Conservation (phyloP, 441 rosid species). For the Pelargonium fulgidum region DNA sequence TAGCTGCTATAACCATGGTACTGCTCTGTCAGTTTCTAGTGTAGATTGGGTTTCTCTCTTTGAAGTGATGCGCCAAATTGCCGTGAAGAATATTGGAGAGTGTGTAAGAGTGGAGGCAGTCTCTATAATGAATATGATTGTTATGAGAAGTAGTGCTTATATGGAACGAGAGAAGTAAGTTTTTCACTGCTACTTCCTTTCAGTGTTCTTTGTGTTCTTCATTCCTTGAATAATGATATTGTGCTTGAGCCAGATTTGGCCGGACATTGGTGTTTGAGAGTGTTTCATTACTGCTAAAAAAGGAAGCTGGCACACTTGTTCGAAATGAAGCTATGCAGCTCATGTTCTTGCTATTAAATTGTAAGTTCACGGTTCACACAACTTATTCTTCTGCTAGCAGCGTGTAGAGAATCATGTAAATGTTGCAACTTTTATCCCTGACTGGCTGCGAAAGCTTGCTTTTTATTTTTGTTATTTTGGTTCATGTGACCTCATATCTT, state of each 20-base stretch:
- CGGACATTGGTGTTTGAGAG: conserved; percentile 38
- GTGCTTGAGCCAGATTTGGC: conserved; percentile 46
- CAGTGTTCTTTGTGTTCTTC: not conserved
- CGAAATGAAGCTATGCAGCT: conserved; percentile 63
- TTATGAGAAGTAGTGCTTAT: conserved; percentile 54
- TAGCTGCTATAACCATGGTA: conserved; percentile 26
- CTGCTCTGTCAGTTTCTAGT: conserved; percentile 30
- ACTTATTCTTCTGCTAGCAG: not conserved
- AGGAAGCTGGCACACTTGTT: conserved; percentile 48
- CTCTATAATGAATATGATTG: conserved; percentile 67
- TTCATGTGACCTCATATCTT: conserved; percentile 1
- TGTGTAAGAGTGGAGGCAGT: conserved; percentile 56
- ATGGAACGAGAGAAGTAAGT: conserved; percentile 66
- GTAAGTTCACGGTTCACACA: conserved; percentile 38
- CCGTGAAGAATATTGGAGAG: conserved; percentile 44
- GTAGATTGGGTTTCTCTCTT: conserved; percentile 56
- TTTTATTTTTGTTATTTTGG: not conserved
- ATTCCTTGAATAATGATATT: conserved; percentile 13
- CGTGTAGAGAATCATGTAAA: not conserved
- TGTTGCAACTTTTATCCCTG: not conserved
- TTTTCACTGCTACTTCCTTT: not conserved
- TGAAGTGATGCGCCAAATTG: conserved; percentile 45
- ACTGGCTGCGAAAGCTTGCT: conserved; percentile 2
- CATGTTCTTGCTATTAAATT: conserved; percentile 60
- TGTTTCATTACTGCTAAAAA: conserved; percentile 49